A percentile compares a stretch with the other conserved stretches of the same genome.
These are phyloP conservation scores for Skeletonema marinoi DNA, from an alignment of 108 stramenopile species.

Conservation along the genomic window DNA sequence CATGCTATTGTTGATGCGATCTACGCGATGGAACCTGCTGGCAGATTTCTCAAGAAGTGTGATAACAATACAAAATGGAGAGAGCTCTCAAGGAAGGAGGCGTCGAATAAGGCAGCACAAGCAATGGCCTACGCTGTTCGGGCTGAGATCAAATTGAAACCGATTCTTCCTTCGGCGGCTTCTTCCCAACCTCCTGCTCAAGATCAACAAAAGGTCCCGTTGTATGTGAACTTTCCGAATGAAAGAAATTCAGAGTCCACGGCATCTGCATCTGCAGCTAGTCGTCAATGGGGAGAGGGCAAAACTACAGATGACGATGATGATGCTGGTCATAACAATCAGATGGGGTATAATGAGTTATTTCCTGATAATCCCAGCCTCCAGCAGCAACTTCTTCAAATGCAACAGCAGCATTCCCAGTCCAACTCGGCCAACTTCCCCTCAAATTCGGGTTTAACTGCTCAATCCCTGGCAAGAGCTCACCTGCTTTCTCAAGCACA, in stretches of 20 bases:
- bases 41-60: constrained; percentile 30
- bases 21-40: constrained; percentile 58
- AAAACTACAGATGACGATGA: neutral
- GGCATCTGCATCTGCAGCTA: neutral
- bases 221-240: neutral
- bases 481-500: neutral
- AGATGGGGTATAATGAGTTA: neutral
- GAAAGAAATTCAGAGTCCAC: neutral
- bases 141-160: neutral
- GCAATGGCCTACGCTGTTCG: constrained; percentile 16
- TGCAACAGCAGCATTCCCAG: neutral
- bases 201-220: too few species aligned
- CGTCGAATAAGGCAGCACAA: constrained; percentile 69
- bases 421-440: neutral
- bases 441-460: neutral
- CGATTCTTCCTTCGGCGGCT: neutral
- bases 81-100: constrained; percentile 71
- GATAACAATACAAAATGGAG: constrained; percentile 43
- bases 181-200: neutral
- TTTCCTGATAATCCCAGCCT: neutral
- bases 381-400: neutral
- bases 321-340: neutral
- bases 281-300: neutral
- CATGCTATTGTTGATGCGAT: constrained; percentile 65
- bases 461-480: neutral